These are phyloP conservation scores for Rhodomyrtus psidioides DNA, from an alignment of 441 rosid species.

Conservation along the genomic window DNA sequence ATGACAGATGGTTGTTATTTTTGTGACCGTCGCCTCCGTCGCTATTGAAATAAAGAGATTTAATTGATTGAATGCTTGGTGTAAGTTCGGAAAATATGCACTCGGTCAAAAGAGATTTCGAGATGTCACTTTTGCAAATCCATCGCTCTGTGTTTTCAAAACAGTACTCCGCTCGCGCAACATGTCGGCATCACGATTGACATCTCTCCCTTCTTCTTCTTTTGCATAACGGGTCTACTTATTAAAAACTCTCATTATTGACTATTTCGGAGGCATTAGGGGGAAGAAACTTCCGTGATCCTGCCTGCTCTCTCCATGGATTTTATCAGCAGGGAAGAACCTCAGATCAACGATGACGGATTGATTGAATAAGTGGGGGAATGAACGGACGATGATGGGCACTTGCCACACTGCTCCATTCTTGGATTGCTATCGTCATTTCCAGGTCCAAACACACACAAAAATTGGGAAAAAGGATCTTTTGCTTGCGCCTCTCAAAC, in stretches of 20 bases:
- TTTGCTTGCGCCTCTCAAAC: not conserved
- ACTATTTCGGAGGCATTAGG: not conserved
- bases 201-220: not conserved
- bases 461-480: not conserved
- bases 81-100: rapidly evolving
- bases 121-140: not conserved
- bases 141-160: rapidly evolving
- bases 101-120: not conserved
- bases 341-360: not conserved
- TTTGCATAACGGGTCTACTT: not conserved
- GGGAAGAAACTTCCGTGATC: not conserved
- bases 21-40: too few species aligned
- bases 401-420: not conserved
- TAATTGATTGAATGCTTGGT: not conserved
- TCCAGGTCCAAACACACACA: not conserved
- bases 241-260: not conserved
- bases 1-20: too few species aligned
- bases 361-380: not conserved
- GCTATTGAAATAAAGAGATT: not conserved
- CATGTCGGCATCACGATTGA: not conserved
- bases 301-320: not conserved
- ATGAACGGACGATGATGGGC: not conserved
- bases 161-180: not conserved
- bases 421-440: not conserved
- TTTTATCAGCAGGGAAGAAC: not conserved